Base-by-base conservation (phyloP, 2,329 filamentous ascomycete species). In the Botrytis deweyae region DNA sequence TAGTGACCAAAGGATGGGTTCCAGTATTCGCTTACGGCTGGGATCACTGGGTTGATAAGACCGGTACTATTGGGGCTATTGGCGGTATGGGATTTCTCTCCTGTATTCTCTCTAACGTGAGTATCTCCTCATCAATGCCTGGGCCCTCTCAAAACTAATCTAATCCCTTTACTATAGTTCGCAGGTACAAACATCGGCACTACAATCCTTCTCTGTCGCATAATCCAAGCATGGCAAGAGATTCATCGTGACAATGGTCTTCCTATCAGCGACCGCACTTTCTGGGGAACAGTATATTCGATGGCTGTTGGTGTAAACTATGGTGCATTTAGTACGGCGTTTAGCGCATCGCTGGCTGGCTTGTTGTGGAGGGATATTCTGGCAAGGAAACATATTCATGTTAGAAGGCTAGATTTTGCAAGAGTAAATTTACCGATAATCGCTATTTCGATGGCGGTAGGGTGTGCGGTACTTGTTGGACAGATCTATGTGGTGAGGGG, bases 121-220 rank as follows among this genome's bases (percentile, higher is more conserved):
- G 90, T 86, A 67, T 69, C 18, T 63, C 16, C 46, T 61, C 65
- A 52, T 22, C 18, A 18, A 58, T 29, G 29, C 14, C n/a, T 25
- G 4, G 12, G 7, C 38, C 1, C 7, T 6, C 20, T 7, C 58
- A 33, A 67, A 58, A 42, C 74, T 80, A 73, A 80, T 66, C 49
- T 73, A 20, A 33, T 62, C 49, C 16, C 75, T 42, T 42, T 33
- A 16, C 29, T 18, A n/a, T 22, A 93, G 90, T 93, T 93, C 77
- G 90, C 92, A 0, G 92, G 92, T 29, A 93, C 92, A 2, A 93
- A 93, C 76, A 93, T 93, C 70, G 91, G 92, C 49, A 92, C 91
- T 0, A 91, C 91, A 0, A 93, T 94, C 78, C 87, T 93, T 0
- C 84, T 93, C 1, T 92, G 88, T 14, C 89, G 91, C 4, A 87